Conservation (phyloP, 768 basidiomycete genomes). For the Podaxis sp. region DNA sequence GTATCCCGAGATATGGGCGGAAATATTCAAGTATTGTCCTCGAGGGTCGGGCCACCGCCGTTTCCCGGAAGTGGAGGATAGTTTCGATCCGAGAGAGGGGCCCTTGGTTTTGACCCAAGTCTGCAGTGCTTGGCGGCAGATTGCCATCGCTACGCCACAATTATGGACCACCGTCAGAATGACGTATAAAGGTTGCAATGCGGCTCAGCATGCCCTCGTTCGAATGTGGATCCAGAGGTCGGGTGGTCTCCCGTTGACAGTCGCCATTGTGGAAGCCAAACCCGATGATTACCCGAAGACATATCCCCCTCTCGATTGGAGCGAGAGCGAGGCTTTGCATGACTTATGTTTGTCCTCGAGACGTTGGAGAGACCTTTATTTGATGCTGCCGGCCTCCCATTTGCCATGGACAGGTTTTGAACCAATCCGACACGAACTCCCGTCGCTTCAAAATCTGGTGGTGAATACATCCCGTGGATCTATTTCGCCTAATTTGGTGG, state of each 20-base stretch:
- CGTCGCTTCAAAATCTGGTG: slow-evolving; percentile 11
- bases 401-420: slow-evolving; percentile 13
- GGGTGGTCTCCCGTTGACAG: slow-evolving; percentile 13
- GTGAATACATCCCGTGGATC: slow-evolving; percentile 15
- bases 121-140: slow-evolving; percentile 17
- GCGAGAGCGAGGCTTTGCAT: slow-evolving; percentile 7
- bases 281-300: background rate
- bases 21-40: slow-evolving; percentile 18
- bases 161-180: slow-evolving; percentile 19
- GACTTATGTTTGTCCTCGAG: slow-evolving; percentile 10
- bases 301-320: slow-evolving; percentile 15
- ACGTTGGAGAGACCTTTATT: slow-evolving; percentile 15
- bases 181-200: slow-evolving; percentile 2
- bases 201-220: slow-evolving; percentile 12
- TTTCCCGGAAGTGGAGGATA: slow-evolving; percentile 16
- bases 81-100: slow-evolving; percentile 18
- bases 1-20: slow-evolving; percentile 18
- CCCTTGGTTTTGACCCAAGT: slow-evolving; percentile 18
- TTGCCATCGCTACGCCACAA: slow-evolving; percentile 18
- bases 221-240: slow-evolving; percentile 15
- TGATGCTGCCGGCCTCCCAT: slow-evolving; percentile 15
- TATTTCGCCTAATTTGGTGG: background rate
- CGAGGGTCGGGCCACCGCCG: slow-evolving; percentile 15
- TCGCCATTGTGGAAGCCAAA: slow-evolving; percentile 15
- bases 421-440: slow-evolving; percentile 11